Base-by-base conservation (phyloP, 2,329 filamentous ascomycete species). In the Colletotrichum tofieldiae region DNA sequence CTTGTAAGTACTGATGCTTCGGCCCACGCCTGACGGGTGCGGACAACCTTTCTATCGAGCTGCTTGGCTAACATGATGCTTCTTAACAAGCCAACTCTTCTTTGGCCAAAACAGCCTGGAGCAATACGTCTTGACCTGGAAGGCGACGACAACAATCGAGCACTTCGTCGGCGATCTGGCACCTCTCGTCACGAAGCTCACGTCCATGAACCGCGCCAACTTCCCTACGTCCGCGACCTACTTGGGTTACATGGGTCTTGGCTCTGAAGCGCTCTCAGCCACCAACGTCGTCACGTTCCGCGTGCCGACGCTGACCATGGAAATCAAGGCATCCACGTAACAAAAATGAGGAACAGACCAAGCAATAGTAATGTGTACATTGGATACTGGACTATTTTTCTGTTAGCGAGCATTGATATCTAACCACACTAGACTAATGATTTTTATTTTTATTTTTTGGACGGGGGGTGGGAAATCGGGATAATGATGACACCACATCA, bases 71-170 rank as follows among this genome's bases (percentile, higher is more conserved):
- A 54, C 41, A 3, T 18, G 16, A n/a, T 11, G 2, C 18, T 8
- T 49, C n/a, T 6, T 43, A n/a, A 6, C 29, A 69, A 85, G 84
- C 75, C 76, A 80, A 23, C 82, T 88, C 20, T 88, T 84, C 74
- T 78, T 75, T 29, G 85, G 82, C 51, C 73, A 77, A 52, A 87
- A 88, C 77, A 73, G 76, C 35, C 49, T 79, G 29, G 75, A 77
- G 14, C 86, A 88, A 75, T 81, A 80, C 43, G 87, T 89, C 56
- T 75, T 88, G 72, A 87, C 87, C 2, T 90, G 88, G 87, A 78
- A 86, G 32, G 78, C 86, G 0, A 63, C 77, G 0, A 66, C 75
- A 2, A 77, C 81, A 0, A 78, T 81, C 0, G 78, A 83, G 61
- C 79, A 78, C 20, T 88, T 89, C 74, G 78, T 79, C 14, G 86